These are phyloP conservation scores for Boletus reticuloceps DNA, from an alignment of 768 basidiomycete genomes.

Conservation along the genomic window DNA sequence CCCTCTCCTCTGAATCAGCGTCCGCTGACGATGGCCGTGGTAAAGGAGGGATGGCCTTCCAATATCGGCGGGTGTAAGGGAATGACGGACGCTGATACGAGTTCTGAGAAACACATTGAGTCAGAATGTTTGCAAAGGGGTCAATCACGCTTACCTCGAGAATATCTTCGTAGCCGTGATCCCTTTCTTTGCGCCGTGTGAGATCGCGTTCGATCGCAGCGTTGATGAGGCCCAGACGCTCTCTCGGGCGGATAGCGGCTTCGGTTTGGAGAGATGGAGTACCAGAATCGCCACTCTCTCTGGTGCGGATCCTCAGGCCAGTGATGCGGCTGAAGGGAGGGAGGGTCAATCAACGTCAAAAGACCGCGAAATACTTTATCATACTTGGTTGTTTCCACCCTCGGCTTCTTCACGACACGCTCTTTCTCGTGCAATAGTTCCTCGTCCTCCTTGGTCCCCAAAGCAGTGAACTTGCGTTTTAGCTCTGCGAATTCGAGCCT, in stretches of 20 bases:
- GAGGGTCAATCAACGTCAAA: not conserved
- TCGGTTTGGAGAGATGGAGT: slow-evolving; percentile 43
- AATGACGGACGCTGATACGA: slow-evolving; percentile 65
- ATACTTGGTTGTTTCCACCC: slow-evolving; percentile 29
- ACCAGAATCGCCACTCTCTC: slow-evolving; percentile 39
- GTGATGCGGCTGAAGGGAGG: slow-evolving; percentile 40
- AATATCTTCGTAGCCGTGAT: slow-evolving; percentile 84
- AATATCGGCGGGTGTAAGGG: slow-evolving; percentile 60
- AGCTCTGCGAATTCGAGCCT: slow-evolving; percentile 73
- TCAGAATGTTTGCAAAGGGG: not conserved
- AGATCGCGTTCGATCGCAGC: slow-evolving; percentile 56
- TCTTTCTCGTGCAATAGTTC: slow-evolving; percentile 74
- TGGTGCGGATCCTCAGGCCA: slow-evolving; percentile 52
- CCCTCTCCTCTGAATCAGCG: slow-evolving; percentile 20
- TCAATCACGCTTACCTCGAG: slow-evolving; percentile 58
- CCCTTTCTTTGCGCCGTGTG: slow-evolving; percentile 67
- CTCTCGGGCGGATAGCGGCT: slow-evolving; percentile 57
- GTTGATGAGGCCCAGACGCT: slow-evolving; percentile 56
- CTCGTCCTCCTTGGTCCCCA: slow-evolving; percentile 67
- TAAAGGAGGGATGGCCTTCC: slow-evolving; percentile 55
- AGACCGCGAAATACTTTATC: not conserved
- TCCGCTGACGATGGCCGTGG: slow-evolving; percentile 30
- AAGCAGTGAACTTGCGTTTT: slow-evolving; percentile 67
- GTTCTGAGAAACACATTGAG: slow-evolving; percentile 40
- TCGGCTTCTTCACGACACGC: slow-evolving; percentile 57